Percentiles rank a stretch among this genome's conserved stretches.
Evolutionary conservation across 495 filamentous ascomycete species (phyloP).

Genomic region (Daldinia childiae): DNA sequence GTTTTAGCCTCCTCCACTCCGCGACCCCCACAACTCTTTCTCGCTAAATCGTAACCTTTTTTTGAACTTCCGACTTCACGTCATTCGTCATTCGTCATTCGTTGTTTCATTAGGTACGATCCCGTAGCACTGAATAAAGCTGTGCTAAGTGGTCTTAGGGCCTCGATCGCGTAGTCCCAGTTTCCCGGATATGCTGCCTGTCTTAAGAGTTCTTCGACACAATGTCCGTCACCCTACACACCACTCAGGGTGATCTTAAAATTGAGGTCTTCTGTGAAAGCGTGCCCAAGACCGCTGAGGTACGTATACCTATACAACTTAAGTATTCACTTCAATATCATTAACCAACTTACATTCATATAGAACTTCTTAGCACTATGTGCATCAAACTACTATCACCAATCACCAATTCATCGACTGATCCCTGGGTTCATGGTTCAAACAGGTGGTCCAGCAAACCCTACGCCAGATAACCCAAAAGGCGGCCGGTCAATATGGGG

Average conservation of each 20-base stretch:
- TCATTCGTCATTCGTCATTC: background rate
- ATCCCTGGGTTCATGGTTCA: slow-evolving; percentile 94
- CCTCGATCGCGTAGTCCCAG: background rate
- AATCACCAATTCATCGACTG: slow-evolving; percentile 88
- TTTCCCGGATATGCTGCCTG: background rate
- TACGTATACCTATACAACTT: slow-evolving; percentile 39
- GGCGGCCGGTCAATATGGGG: slow-evolving; percentile 87
- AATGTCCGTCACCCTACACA: slow-evolving; percentile 83
- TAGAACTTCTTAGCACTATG: slow-evolving; percentile 98
- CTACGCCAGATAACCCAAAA: slow-evolving; percentile 70
- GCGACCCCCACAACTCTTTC: slow-evolving; percentile 21
- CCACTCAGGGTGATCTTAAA: slow-evolving; percentile 89
- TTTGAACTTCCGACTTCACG: slow-evolving; percentile 28
- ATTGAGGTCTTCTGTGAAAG: slow-evolving; percentile 96
- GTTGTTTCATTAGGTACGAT: background rate
- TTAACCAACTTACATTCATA: slow-evolving; percentile 3
- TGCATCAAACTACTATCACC: slow-evolving; percentile 86
- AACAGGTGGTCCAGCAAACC: slow-evolving; percentile 79
- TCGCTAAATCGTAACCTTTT: slow-evolving; percentile 32
- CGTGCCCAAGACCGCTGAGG: slow-evolving; percentile 88
- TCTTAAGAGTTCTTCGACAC: slow-evolving; percentile 14
- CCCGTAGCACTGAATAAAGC: slow-evolving; percentile 2
- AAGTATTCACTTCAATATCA: background rate
- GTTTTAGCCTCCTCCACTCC: slow-evolving; percentile 38
- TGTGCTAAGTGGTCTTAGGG: background rate